Evolutionary conservation across 768 basidiomycete species (phyloP).

Genomic region (Lactarius hengduanensis): DNA sequence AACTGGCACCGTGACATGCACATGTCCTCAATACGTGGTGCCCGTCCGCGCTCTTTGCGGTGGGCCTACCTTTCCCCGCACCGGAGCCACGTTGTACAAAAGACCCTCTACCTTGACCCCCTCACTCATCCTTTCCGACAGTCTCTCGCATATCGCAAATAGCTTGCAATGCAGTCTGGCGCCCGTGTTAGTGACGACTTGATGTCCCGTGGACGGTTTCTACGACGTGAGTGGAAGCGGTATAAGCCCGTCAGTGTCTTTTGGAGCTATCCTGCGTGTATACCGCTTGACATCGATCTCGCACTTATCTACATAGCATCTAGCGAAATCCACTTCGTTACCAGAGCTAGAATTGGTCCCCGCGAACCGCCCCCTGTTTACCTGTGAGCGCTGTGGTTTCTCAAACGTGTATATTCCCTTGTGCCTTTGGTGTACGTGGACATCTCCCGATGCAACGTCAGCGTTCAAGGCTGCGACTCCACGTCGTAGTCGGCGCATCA

Average conservation of each 20-base stretch:
- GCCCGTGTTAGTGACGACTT: conserved; percentile 4
- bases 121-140: background rate
- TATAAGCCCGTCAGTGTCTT: conserved; percentile 14
- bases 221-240: conserved; percentile 24
- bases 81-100: conserved; percentile 9
- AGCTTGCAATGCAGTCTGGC: background rate
- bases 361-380: conserved; percentile 24
- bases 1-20: background rate
- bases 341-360: conserved; percentile 23
- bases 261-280: background rate
- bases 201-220: conserved; percentile 22
- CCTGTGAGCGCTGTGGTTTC: conserved; percentile 26
- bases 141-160: background rate
- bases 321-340: conserved; percentile 26
- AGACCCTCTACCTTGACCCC: background rate
- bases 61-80: conserved; percentile 12
- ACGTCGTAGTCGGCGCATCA: conserved; percentile 16
- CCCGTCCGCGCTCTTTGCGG: background rate
- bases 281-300: conserved; percentile 1
- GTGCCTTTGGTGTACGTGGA: conserved; percentile 29
- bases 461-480: conserved; percentile 18
- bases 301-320: conserved; percentile 16
- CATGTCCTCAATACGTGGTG: conserved; percentile 20
- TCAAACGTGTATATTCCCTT: conserved; percentile 25
- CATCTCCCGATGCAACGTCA: conserved; percentile 17